Conservation (phyloP, 495 filamentous ascomycete species). For the Talaromyces borbonicus region DNA sequence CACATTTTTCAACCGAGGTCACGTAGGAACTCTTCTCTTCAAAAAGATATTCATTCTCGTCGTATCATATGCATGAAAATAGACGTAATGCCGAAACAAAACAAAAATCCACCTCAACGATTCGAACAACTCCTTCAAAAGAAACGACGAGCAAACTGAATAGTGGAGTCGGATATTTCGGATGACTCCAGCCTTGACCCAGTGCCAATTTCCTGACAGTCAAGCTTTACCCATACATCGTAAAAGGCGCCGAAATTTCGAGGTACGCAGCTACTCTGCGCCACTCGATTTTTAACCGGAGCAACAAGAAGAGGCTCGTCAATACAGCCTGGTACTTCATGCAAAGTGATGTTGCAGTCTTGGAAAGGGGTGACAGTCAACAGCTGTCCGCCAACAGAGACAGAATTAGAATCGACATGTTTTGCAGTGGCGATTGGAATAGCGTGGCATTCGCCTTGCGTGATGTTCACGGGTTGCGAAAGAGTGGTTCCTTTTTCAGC, state of each 20-base stretch:
- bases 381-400: constrained; percentile 26
- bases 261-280: constrained; percentile 19
- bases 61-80: constrained; percentile 4
- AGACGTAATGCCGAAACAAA: neutral
- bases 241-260: constrained; percentile 19
- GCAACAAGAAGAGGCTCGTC: constrained; percentile 21
- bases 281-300: constrained; percentile 15
- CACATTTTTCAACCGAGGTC: neutral
- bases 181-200: neutral
- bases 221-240: constrained; percentile 26
- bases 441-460: constrained; percentile 18
- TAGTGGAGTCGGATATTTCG: constrained; percentile 3
- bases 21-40: constrained; percentile 15
- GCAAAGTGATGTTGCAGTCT: constrained; percentile 27
- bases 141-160: neutral
- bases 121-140: neutral
- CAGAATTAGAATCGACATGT: constrained; percentile 17
- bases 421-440: constrained; percentile 22
- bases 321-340: constrained; percentile 27
- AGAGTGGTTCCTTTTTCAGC: constrained; percentile 13
- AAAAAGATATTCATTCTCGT: constrained; percentile 11
- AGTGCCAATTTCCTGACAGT: constrained; percentile 15
- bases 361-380: constrained; percentile 12
- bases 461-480: constrained; percentile 17
- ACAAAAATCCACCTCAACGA: neutral